A percentile compares a stretch with the other conserved stretches of the same genome.
phyloP scores from a whole-genome alignment of 257 asterid species.

The Leonotis leonurus region DNA sequence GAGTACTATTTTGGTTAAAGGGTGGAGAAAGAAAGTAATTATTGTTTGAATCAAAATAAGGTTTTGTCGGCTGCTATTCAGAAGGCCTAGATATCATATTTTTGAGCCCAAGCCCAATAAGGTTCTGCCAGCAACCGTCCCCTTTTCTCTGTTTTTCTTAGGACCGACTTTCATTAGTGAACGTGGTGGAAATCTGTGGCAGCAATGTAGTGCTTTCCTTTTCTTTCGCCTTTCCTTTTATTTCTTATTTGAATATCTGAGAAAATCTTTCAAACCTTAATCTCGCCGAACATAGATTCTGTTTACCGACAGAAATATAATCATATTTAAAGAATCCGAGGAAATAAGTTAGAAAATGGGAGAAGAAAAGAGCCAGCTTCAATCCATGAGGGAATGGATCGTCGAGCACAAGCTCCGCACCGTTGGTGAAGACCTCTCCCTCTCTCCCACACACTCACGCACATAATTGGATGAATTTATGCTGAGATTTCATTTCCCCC shows the following conservation, averaged over 20 bases:
- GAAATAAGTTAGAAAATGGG: constrained; percentile 27
- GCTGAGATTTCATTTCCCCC: neutral
- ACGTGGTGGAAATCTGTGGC: neutral
- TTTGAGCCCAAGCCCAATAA: neutral
- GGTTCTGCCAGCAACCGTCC: neutral
- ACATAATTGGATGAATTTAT: constrained; percentile 8
- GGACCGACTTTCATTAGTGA: too few species aligned
- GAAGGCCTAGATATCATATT: too few species aligned
- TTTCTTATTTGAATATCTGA: too few species aligned
- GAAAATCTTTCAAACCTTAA: neutral
- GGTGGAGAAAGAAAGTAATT: too few species aligned
- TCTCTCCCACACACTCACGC: neutral
- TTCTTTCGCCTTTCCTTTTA: too few species aligned
- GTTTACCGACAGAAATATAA: neutral
- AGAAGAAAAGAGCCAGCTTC: constrained; percentile 44
- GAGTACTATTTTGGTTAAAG: too few species aligned
- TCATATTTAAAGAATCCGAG: too few species aligned
- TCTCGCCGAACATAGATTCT: neutral
- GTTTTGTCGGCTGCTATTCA: too few species aligned
- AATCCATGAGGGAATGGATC: constrained; percentile 63
- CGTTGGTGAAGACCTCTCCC: constrained; percentile 43
- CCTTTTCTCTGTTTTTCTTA: too few species aligned
- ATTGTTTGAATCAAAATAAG: too few species aligned
- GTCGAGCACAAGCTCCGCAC: constrained; percentile 80
- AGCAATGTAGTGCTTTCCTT: too few species aligned